phyloP scores from a whole-genome alignment of 192 early-diverging fungal genomes.

The Powellomyces hirtus region DNA sequence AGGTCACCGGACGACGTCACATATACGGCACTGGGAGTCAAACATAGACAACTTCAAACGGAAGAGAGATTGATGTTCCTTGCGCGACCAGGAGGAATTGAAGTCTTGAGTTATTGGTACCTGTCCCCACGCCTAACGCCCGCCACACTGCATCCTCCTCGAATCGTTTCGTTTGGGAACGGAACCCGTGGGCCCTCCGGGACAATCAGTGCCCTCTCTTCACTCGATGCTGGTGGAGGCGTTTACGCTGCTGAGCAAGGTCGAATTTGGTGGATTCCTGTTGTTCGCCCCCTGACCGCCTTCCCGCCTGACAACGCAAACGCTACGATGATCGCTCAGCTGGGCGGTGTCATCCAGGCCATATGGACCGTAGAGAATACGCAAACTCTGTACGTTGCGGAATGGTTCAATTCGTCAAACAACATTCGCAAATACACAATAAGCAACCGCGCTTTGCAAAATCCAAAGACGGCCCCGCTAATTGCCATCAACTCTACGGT shows the following conservation, averaged over 20 bases:
- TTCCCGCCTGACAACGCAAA: neutral
- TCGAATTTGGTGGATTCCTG: constrained; percentile 21
- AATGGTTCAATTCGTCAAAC: constrained; percentile 29
- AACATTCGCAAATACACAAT: constrained; percentile 14
- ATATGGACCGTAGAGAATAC: constrained; percentile 17
- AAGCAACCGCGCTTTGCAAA: neutral
- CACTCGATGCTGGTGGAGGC: constrained; percentile 17
- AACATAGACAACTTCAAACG: constrained; percentile 19
- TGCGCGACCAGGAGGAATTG: neutral
- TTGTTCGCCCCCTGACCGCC: constrained; percentile 16
- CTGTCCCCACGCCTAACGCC: constrained; percentile 17
- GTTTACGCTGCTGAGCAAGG: constrained; percentile 3
- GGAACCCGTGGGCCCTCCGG: constrained; percentile 6
- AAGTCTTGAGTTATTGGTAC: constrained; percentile 15
- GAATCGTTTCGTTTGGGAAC: constrained; percentile 12
- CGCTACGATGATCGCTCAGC: neutral
- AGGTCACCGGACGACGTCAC: neutral
- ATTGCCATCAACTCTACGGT: constrained; percentile 12
- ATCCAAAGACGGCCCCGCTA: neutral
- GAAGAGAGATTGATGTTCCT: constrained; percentile 19
- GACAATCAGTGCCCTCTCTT: neutral
- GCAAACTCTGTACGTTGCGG: constrained; percentile 17
- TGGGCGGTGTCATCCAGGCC: constrained; percentile 15
- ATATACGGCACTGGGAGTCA: constrained; percentile 22
- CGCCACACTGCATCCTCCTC: neutral